Conservation (phyloP, 257 asterid species). For the Nicotiana knightiana region DNA sequence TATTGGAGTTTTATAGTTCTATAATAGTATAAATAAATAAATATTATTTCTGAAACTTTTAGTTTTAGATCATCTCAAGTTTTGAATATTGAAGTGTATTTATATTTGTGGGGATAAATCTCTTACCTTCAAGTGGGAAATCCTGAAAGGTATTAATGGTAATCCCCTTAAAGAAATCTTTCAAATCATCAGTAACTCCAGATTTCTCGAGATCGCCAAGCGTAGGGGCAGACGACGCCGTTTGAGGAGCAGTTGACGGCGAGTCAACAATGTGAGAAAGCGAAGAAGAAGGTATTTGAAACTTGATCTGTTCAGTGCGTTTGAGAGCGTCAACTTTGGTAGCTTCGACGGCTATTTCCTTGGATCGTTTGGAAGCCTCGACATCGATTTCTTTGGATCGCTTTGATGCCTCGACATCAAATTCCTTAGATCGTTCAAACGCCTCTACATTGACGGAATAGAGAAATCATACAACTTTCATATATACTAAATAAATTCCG, state of each 20-base stretch:
- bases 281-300: conserved; percentile 65
- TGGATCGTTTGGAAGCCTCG: conserved; percentile 71
- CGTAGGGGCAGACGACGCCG: conserved; percentile 8
- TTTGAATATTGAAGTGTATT: no score
- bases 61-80: no score
- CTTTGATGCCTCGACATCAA: conserved; percentile 34
- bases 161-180: conserved; percentile 72
- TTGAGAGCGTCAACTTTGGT: not conserved
- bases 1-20: no score
- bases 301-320: conserved; percentile 58
- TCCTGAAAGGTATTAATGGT: conserved; percentile 67
- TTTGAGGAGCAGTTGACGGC: conserved; percentile 13
- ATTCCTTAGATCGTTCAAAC: conserved; percentile 1
- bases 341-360: conserved; percentile 31
- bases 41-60: no score
- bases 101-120: no score
- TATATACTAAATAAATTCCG: no score
- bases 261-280: conserved; percentile 54
- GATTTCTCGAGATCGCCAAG: conserved; percentile 54
- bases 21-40: no score
- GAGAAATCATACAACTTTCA: no score
- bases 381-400: conserved; percentile 32
- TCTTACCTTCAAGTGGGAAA: conserved; percentile 71
- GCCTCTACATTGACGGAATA: conserved; percentile 28
- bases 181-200: conserved; percentile 79